phyloP scores from a whole-genome alignment of 1,284 basidiomycete genomes.

The Heterobasidion parviporum region DNA sequence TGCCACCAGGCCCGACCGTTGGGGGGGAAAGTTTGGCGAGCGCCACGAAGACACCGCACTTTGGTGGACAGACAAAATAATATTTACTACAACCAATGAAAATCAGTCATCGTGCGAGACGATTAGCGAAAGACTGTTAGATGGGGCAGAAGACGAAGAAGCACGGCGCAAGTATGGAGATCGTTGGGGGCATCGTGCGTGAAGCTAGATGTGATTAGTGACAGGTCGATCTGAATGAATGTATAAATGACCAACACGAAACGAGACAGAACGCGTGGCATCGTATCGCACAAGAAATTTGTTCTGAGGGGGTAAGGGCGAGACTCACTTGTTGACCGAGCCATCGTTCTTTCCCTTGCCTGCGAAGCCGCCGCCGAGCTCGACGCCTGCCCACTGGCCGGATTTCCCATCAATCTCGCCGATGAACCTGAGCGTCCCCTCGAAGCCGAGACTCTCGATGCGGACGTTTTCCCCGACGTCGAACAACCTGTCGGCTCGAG shows the following conservation, averaged over 20 bases:
- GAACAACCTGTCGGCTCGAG: slow-evolving; percentile 39
- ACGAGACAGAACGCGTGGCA: too few relatives aligned
- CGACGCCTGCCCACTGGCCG: slow-evolving; percentile 87
- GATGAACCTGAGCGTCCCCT: slow-evolving; percentile 72
- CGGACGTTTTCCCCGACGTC: slow-evolving; percentile 75
- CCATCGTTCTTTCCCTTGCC: slow-evolving; percentile 98
- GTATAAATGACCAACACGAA: too few relatives aligned
- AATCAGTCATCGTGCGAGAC: not conserved
- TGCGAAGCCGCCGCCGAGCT: slow-evolving; percentile 74
- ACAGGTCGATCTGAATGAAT: too few relatives aligned
- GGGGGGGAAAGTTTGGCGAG: slow-evolving; percentile 73
- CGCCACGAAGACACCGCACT: slow-evolving; percentile 88
- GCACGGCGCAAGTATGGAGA: too few relatives aligned
- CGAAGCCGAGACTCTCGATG: slow-evolving; percentile 79
- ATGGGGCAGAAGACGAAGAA: too few relatives aligned
- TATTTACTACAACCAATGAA: slow-evolving; percentile 40
- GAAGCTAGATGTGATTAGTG: too few relatives aligned
- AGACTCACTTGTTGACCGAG: slow-evolving; percentile 74
- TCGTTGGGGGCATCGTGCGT: too few relatives aligned
- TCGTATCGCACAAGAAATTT: not conserved
- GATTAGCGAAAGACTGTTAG: too few relatives aligned
- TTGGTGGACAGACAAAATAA: slow-evolving; percentile 83
- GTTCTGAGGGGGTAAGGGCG: slow-evolving; percentile 2
- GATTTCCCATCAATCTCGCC: slow-evolving; percentile 82
- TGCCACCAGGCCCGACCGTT: slow-evolving; percentile 47